These are phyloP conservation scores for Simplicillium aogashimaense DNA, from an alignment of 2,329 filamentous ascomycete species.

Conservation along the genomic window DNA sequence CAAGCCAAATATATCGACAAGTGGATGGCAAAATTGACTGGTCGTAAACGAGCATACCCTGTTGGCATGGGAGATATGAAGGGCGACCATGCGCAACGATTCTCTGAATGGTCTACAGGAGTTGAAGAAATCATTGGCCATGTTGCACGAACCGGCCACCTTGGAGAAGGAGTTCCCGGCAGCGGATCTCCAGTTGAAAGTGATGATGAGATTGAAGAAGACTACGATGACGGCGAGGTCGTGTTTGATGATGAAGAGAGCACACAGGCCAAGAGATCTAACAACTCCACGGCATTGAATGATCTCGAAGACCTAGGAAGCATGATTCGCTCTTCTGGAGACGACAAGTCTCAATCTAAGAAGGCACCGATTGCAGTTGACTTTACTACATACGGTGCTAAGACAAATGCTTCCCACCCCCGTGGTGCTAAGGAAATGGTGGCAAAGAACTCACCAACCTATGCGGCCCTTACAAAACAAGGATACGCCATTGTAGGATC, in stretches of 20 bases:
- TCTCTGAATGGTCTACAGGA: slow-evolving; percentile 72
- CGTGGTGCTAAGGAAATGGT: slow-evolving; percentile 81
- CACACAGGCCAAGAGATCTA: slow-evolving; percentile 30
- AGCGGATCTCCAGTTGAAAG: slow-evolving; percentile 81
- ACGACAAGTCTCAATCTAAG: slow-evolving; percentile 19
- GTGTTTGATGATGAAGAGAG: slow-evolving; percentile 31
- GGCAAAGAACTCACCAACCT: slow-evolving; percentile 79
- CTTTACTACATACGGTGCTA: slow-evolving; percentile 62
- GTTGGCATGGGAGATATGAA: slow-evolving; percentile 83
- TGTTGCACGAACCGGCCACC: slow-evolving; percentile 47
- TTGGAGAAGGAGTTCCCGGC: slow-evolving; percentile 60
- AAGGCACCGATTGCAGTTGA: slow-evolving; percentile 62
- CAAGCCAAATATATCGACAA: slow-evolving; percentile 85
- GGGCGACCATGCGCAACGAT: slow-evolving; percentile 52
- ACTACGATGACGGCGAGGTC: slow-evolving; percentile 44
- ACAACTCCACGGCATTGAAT: slow-evolving; percentile 39
- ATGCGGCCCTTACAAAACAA: slow-evolving; percentile 84
- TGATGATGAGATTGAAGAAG: slow-evolving; percentile 59
- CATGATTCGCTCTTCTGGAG: slow-evolving; percentile 42
- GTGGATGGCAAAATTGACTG: slow-evolving; percentile 95
- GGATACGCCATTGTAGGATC: slow-evolving; percentile 92
- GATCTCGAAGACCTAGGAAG: slow-evolving; percentile 79
- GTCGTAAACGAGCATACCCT: slow-evolving; percentile 76
- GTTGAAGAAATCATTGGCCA: slow-evolving; percentile 59
- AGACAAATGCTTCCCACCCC: slow-evolving; percentile 23